Percentiles rank a stretch among this genome's conserved stretches.
Evolutionary conservation across 192 early-diverging fungal genomes (phyloP).

Genomic region (Coemansia sp.): DNA sequence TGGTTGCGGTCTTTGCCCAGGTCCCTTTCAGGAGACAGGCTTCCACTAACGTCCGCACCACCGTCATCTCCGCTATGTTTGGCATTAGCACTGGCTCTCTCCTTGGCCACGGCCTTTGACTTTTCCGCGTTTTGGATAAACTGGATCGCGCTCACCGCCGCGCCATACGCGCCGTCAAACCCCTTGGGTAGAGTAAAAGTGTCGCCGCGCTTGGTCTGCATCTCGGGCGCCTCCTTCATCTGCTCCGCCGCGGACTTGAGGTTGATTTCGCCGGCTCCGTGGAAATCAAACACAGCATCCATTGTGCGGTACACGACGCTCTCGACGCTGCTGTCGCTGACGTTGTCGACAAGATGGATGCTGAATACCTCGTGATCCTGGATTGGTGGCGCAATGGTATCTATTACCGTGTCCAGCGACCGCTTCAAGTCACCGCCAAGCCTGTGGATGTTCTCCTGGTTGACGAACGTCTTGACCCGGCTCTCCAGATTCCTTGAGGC

Average conservation of each 20-base stretch:
- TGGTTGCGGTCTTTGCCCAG: background rate
- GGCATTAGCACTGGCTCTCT: background rate
- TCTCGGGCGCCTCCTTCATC: constrained; percentile 42
- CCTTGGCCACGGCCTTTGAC: constrained; percentile 12
- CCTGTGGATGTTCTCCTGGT: constrained; percentile 44
- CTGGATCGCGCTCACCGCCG: constrained; percentile 50
- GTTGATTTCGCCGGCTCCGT: constrained; percentile 45
- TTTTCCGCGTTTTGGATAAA: constrained; percentile 37
- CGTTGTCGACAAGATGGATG: constrained; percentile 42
- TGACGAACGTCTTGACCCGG: constrained; percentile 42
- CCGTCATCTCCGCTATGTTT: background rate
- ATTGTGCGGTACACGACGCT: constrained; percentile 51
- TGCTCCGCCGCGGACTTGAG: constrained; percentile 37
- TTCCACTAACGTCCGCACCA: background rate
- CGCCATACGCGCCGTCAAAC: constrained; percentile 56
- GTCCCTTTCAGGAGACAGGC: background rate
- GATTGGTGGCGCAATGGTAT: constrained; percentile 57
- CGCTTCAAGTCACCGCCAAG: constrained; percentile 46
- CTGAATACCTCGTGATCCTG: constrained; percentile 53
- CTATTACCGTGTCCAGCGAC: constrained; percentile 52
- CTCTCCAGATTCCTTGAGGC: constrained; percentile 31
- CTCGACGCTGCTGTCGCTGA: constrained; percentile 35
- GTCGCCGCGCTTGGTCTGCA: constrained; percentile 51
- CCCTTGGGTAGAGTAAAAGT: constrained; percentile 57
- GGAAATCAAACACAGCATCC: constrained; percentile 54